A percentile compares a stretch with the other conserved stretches of the same genome.
Conservation (phyloP, 2,329 filamentous ascomycete genomes). For the Exophiala xenobiotica region DNA sequence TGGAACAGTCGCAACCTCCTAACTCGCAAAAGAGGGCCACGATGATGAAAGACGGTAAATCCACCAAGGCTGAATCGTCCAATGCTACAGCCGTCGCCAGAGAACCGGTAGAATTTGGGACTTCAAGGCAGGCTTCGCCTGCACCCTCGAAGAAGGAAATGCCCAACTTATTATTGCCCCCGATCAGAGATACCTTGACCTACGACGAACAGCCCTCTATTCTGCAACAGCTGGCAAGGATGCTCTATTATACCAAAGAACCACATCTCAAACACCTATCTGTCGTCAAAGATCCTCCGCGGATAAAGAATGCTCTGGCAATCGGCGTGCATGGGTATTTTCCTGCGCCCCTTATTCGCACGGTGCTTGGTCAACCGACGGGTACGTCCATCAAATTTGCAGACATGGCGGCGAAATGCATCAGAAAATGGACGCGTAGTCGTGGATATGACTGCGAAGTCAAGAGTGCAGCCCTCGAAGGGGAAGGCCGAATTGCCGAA, state of each 20-base stretch:
- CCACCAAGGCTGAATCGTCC: constrained; percentile 25
- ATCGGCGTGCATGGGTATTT: constrained; percentile 96
- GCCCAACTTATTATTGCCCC: constrained; percentile 50
- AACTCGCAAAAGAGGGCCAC: constrained; percentile 32
- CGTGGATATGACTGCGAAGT: constrained; percentile 77
- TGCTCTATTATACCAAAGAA: constrained; percentile 54
- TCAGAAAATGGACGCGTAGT: constrained; percentile 75
- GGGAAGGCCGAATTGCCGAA: constrained; percentile 87
- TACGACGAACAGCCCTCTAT: constrained; percentile 59
- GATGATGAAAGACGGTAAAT: constrained; percentile 30
- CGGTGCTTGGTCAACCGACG: constrained; percentile 89
- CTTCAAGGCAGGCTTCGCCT: constrained; percentile 27
- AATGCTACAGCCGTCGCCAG: constrained; percentile 29
- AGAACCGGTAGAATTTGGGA: constrained; percentile 26
- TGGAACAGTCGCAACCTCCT: constrained; percentile 20
- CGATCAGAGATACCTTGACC: constrained; percentile 48
- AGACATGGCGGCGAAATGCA: constrained; percentile 78
- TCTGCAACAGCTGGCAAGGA: constrained; percentile 54
- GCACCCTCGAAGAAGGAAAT: constrained; percentile 34
- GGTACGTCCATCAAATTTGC: constrained; percentile 94
- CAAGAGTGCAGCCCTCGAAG: constrained; percentile 90
- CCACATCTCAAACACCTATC: constrained; percentile 68
- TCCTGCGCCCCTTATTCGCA: constrained; percentile 80
- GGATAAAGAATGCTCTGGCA: constrained; percentile 80
- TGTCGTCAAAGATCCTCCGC: constrained; percentile 65